These are phyloP conservation scores for Curvularia eragrostidis DNA, from an alignment of 2,329 filamentous ascomycete genomes.

Conservation along the genomic window DNA sequence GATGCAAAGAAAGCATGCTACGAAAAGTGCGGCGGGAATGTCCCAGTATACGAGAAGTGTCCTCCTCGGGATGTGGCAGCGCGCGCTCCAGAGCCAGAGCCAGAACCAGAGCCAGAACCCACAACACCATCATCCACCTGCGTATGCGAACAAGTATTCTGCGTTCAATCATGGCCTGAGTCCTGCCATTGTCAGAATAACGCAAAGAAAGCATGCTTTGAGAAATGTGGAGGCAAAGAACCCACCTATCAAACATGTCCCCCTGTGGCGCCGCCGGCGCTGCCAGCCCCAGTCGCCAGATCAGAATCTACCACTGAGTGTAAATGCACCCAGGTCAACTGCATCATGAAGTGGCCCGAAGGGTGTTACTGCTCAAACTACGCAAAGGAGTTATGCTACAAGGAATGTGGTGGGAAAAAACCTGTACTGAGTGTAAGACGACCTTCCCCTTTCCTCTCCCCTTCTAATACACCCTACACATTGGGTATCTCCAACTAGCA, in stretches of 20 bases:
- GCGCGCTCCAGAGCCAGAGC: neutral
- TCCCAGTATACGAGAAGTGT: slow-evolving; percentile 1
- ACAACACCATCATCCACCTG: slow-evolving; percentile 17
- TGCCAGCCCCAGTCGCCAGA: neutral
- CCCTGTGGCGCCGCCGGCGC: neutral
- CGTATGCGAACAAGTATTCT: slow-evolving; percentile 29
- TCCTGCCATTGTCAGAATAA: slow-evolving; percentile 41
- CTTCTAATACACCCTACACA: neutral
- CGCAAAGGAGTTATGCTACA: slow-evolving; percentile 20
- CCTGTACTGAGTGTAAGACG: slow-evolving; percentile 18
- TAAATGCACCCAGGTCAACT: slow-evolving; percentile 30
- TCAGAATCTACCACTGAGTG: slow-evolving; percentile 17
- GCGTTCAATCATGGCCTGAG: slow-evolving; percentile 34
- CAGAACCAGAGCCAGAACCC: neutral
- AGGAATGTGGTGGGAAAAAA: slow-evolving; percentile 36
- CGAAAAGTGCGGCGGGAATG: slow-evolving; percentile 33
- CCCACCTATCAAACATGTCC: slow-evolving; percentile 12
- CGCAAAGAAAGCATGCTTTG: slow-evolving; percentile 21
- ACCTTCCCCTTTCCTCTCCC: too few relatives aligned
- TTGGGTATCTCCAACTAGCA: neutral
- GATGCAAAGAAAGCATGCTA: slow-evolving; percentile 32
- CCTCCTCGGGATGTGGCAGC: neutral
- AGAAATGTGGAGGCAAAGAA: slow-evolving; percentile 32
- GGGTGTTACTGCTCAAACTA: slow-evolving; percentile 41
- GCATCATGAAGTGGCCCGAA: slow-evolving; percentile 34